Evolutionary conservation across 768 basidiomycete species (phyloP), one percentile per base, ranked within the genome.

Genomic region (Russula dissimulans): DNA sequence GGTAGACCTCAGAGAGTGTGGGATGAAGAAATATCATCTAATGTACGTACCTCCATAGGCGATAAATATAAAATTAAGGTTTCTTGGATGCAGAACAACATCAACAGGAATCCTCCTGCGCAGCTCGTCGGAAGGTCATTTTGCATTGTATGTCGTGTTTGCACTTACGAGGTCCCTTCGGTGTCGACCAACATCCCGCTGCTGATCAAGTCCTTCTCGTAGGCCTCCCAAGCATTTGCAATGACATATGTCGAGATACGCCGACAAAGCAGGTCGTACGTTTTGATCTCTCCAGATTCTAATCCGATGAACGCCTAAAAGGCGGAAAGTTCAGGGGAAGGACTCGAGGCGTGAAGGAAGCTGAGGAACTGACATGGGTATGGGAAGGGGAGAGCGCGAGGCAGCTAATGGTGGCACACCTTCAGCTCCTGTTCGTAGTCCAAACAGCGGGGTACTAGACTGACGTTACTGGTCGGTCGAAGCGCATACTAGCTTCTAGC

Each of bases 151-250:
- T 15, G 38, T 48, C 26, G 32, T 48, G 22, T 12, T 43, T 26
- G 32, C 15, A 70, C 73, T 62, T 67, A 82, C 80, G 75, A 74
- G 43, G 68, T 69, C 53, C 63, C 66, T 45, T 56, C 67, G 22
- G 66, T 61, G 65, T 55, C 71, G 50, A 66, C 76, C 67, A 71
- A 75, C 70, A 73, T 73, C 29, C 76, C 78, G 52, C 71, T 74
- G 0, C 74, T 69, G 48, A 69, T 66, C 67, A 75, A 71, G 73
- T 80, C 80, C 60, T 85, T 79, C 69, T 89, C 83, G 65, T 89
- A 85, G 34, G 82, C 65, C 22, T 75, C 76, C 93, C 91, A 95
- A 66, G 87, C 74, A 67, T 92, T 91, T 3, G 85, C 84, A 38
- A 89, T 79, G 17, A 74, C 76, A 66, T 87, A 90, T 11, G 78